Conservation (phyloP, 495 filamentous ascomycete genomes). For the Geoglossum glabrum region DNA sequence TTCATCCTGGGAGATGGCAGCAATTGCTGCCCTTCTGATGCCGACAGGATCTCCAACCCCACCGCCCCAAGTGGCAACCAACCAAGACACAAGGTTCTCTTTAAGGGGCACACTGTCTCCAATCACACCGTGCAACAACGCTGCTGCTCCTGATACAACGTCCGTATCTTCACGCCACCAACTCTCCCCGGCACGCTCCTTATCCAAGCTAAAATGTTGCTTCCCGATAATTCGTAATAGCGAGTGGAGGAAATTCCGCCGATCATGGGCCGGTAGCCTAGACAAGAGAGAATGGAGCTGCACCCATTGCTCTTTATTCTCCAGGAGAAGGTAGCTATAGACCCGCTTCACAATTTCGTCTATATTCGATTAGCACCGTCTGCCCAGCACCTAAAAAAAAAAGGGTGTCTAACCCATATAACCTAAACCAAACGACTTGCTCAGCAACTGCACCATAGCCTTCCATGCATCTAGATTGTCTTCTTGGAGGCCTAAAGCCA, state of each 20-base stretch:
- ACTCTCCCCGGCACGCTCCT: conserved; percentile 14
- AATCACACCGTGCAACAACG: conserved; percentile 21
- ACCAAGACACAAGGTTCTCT: conserved; percentile 44
- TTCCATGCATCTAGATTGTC: conserved; percentile 29
- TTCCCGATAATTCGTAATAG: conserved; percentile 39
- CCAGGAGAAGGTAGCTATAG: conserved; percentile 25
- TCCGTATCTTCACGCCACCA: conserved; percentile 21
- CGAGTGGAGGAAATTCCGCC: conserved; percentile 34
- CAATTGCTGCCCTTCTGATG: conserved; percentile 46
- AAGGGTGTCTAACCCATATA: conserved; percentile 38
- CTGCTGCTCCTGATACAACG: conserved; percentile 28
- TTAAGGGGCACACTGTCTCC: conserved; percentile 20
- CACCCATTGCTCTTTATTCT: conserved; percentile 9
- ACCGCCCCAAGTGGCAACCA: conserved; percentile 40
- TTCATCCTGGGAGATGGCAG: conserved; percentile 32
- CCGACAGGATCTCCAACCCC: conserved; percentile 40
- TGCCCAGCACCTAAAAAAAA: not conserved
- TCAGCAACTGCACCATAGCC: conserved; percentile 37
- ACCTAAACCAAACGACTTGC: conserved; percentile 48
- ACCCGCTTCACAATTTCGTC: conserved; percentile 34
- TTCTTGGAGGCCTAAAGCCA: conserved; percentile 20
- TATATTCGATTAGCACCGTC: conserved; percentile 15
- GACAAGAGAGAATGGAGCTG: conserved; percentile 6
- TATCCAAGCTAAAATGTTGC: conserved; percentile 16
- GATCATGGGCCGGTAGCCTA: conserved; percentile 22